A percentile compares a stretch with the other conserved stretches of the same genome.
These are phyloP conservation scores for Cronartium ribicola DNA, from an alignment of 1,284 basidiomycete species.

Conservation along the genomic window DNA sequence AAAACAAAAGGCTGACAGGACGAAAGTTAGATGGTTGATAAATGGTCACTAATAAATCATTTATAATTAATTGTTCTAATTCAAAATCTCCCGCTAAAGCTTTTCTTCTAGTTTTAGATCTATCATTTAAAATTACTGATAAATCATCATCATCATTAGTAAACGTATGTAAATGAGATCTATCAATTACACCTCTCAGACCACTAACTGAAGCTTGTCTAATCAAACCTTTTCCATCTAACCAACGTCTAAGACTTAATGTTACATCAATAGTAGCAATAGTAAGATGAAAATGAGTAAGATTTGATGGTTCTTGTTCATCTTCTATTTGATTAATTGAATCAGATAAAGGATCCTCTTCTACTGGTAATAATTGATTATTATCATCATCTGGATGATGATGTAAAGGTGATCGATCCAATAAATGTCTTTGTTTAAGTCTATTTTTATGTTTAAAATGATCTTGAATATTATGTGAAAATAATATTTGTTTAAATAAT, in stretches of 20 bases:
- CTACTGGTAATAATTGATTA: conserved; percentile 28
- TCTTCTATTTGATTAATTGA: conserved; percentile 1
- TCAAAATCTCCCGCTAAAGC: conserved; percentile 81
- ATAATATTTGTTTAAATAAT: conserved; percentile 8
- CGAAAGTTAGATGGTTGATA: conserved; percentile 90
- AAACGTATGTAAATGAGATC: conserved; percentile 45
- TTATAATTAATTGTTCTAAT: conserved; percentile 78
- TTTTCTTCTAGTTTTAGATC: conserved; percentile 71
- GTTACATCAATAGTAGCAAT: conserved; percentile 95
- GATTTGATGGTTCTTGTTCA: conserved; percentile 55
- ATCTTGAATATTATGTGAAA: not conserved
- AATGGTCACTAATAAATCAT: conserved; percentile 89
- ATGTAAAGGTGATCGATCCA: too few species aligned
- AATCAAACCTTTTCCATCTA: conserved; percentile 90
- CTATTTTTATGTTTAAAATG: not conserved
- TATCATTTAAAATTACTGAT: conserved; percentile 60
- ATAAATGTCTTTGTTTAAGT: not conserved
- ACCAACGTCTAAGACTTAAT: conserved; percentile 85
- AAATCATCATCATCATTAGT: not conserved
- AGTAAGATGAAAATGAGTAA: conserved; percentile 82
- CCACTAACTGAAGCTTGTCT: conserved; percentile 87
- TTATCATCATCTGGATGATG: not conserved
- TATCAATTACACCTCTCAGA: conserved; percentile 85
- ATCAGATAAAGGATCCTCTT: conserved; percentile 26
- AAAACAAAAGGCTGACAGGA: conserved; percentile 55